A percentile compares a stretch with the other conserved stretches of the same genome.
Evolutionary conservation across 768 basidiomycete genomes (phyloP).

Genomic region (Hortiboletus flavorubellus): DNA sequence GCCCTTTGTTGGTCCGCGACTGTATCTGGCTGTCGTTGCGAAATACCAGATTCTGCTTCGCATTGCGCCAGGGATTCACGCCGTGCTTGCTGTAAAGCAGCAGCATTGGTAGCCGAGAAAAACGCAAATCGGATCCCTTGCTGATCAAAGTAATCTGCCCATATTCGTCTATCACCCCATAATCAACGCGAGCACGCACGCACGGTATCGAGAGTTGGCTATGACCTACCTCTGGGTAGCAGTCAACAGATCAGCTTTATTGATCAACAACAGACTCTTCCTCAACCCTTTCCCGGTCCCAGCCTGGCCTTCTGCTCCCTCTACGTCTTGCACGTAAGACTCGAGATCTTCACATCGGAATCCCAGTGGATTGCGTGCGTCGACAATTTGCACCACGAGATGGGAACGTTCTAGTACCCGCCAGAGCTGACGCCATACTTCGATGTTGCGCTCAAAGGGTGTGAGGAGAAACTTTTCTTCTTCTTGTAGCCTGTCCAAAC

Average conservation of each 20-base stretch:
- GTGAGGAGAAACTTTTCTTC: constrained; percentile 85
- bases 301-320: constrained; percentile 75
- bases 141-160: constrained; percentile 90
- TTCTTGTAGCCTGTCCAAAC: constrained; percentile 69
- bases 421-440: constrained; percentile 99
- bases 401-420: constrained; percentile 94
- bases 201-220: background rate
- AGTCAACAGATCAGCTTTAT: constrained; percentile 93
- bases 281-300: constrained; percentile 74
- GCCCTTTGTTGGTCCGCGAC: background rate
- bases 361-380: constrained; percentile 89
- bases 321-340: constrained; percentile 78
- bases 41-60: constrained; percentile 21
- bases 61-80: constrained; percentile 39
- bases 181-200: background rate
- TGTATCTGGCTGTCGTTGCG: constrained; percentile 1
- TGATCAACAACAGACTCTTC: constrained; percentile 80
- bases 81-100: constrained; percentile 76
- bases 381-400: constrained; percentile 92
- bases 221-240: constrained; percentile 69
- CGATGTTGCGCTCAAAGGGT: constrained; percentile 95
- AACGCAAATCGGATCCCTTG: constrained; percentile 80
- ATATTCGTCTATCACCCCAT: constrained; percentile 58
- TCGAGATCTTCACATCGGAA: constrained; percentile 94
- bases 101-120: constrained; percentile 88